These are phyloP conservation scores for Centella asiatica DNA, from an alignment of 129 eudicot genomes.

Conservation along the genomic window DNA sequence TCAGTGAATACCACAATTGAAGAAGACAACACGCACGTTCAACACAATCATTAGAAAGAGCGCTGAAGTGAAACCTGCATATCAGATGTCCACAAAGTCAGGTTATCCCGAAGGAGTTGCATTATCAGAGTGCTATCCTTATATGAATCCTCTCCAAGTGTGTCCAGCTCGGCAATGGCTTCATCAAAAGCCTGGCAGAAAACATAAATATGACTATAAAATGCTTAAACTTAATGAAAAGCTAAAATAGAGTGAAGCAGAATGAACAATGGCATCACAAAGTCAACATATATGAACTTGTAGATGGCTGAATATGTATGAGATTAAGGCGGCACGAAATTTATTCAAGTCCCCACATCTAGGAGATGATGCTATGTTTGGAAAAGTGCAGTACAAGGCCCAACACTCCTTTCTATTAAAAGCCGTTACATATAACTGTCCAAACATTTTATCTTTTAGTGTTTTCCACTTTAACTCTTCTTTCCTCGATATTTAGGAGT, in stretches of 20 bases:
- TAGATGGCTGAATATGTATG: no score
- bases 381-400: no score
- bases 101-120: slow-evolving; percentile 9
- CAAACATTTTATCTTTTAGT: no score
- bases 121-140: slow-evolving; percentile 13
- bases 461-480: no score
- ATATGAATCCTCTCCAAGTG: slow-evolving; percentile 26
- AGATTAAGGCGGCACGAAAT: no score
- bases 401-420: no score
- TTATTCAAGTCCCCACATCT: no score
- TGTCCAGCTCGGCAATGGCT: slow-evolving; percentile 24
- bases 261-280: no score
- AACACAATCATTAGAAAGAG: neutral
- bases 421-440: no score
- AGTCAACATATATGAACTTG: no score
- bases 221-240: neutral
- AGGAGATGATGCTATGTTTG: no score
- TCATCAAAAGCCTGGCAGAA: slow-evolving; percentile 20
- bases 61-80: slow-evolving; percentile 15
- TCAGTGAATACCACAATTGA: neutral
- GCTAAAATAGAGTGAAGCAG: neutral
- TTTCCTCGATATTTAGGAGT: no score
- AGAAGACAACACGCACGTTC: neutral
- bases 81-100: slow-evolving; percentile 19
- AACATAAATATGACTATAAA: neutral